Percentiles rank a stretch among this genome's conserved stretches.
Evolutionary conservation across 768 basidiomycete genomes (phyloP).

Genomic region (Mycena filopes): DNA sequence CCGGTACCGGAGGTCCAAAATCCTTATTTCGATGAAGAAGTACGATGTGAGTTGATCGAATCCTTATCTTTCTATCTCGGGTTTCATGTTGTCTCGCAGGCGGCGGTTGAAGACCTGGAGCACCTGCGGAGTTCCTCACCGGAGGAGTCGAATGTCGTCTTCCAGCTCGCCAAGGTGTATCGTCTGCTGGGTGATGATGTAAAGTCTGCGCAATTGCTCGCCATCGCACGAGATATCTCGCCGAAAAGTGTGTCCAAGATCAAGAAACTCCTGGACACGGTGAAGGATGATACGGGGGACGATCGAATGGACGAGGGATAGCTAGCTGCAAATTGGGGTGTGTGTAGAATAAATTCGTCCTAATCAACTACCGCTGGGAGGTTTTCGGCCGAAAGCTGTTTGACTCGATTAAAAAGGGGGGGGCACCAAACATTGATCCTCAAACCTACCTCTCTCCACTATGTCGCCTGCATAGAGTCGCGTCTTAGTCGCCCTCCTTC

Average conservation of each 20-base stretch:
- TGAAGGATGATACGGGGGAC: conserved; percentile 67
- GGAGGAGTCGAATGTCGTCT: conserved; percentile 96
- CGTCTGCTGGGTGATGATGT: conserved; percentile 81
- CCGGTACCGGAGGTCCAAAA: conserved; percentile 93
- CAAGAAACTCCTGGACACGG: conserved; percentile 79
- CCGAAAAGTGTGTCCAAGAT: conserved; percentile 90
- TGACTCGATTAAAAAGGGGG: conserved; percentile 29
- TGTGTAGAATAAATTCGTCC: conserved; percentile 11
- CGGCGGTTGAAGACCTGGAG: conserved; percentile 85
- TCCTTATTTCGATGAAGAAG: conserved; percentile 85
- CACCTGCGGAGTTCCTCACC: conserved; percentile 84
- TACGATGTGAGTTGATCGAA: conserved; percentile 73
- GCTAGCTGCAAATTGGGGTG: conserved; percentile 32
- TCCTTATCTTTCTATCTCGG: conserved; percentile 32
- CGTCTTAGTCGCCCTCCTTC: conserved; percentile 45
- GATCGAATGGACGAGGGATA: conserved; percentile 84
- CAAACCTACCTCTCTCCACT: conserved; percentile 41
- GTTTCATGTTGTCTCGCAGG: conserved; percentile 57
- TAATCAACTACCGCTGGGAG: conserved; percentile 21
- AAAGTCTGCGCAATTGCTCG: conserved; percentile 86
- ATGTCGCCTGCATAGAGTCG: conserved; percentile 60
- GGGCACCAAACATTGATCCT: too few species aligned
- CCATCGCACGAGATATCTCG: conserved; percentile 91
- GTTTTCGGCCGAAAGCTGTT: conserved; percentile 34
- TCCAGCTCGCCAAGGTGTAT: conserved; percentile 94